phyloP scores from a whole-genome alignment of 805 yeast species.

The Grigorovia humatica region DNA sequence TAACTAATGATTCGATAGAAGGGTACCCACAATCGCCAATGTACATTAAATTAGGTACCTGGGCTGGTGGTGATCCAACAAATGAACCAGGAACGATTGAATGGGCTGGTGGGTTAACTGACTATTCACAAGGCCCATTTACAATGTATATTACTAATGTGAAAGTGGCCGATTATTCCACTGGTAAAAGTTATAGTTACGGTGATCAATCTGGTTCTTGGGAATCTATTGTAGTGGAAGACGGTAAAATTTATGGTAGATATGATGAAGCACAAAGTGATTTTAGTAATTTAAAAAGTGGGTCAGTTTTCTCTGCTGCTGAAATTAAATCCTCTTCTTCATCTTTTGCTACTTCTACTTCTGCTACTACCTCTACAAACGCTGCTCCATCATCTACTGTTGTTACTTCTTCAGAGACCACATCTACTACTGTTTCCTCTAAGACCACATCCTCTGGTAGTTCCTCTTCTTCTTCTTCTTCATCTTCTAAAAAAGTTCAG shows the following conservation, averaged over 20 bases:
- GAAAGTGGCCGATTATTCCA: conserved; percentile 58
- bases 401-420: conserved; percentile 2
- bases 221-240: conserved; percentile 46
- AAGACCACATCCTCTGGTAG: not conserved
- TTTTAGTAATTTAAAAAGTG: conserved; percentile 25
- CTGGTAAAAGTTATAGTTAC: conserved; percentile 50
- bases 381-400: conserved; percentile 5
- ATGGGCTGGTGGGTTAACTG: conserved; percentile 75
- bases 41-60: conserved; percentile 54
- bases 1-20: conserved; percentile 40
- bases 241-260: conserved; percentile 57
- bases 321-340: conserved; percentile 7
- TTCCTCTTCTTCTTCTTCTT: not conserved
- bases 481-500: conserved; percentile 1
- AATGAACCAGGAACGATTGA: conserved; percentile 60
- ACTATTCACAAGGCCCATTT: conserved; percentile 58
- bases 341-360: conserved; percentile 7
- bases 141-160: conserved; percentile 52
- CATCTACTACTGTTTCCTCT: not conserved
- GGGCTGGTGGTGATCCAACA: conserved; percentile 75
- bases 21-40: conserved; percentile 93
- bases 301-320: conserved; percentile 12
- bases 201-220: conserved; percentile 47
- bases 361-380: conserved; percentile 8
- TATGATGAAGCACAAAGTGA: conserved; percentile 35